Evolutionary conservation across 331 rosid species (phyloP).

Genomic region (Telfairia occidentalis): DNA sequence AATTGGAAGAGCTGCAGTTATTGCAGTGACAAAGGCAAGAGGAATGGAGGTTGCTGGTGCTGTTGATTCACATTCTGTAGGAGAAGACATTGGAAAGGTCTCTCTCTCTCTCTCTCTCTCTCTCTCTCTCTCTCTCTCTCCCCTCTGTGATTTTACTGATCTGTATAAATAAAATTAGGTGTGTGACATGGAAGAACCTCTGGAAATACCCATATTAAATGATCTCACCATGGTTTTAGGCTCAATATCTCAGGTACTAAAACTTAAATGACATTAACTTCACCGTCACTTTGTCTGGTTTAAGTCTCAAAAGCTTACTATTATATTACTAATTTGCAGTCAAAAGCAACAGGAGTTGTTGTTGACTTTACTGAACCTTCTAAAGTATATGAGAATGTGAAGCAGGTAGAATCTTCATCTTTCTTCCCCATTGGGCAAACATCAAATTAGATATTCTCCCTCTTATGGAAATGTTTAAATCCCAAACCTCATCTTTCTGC

Average conservation of each 20-base stretch:
- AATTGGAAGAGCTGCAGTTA: slow-evolving; percentile 73
- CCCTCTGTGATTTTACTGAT: background rate
- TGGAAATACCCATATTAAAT: slow-evolving; percentile 70
- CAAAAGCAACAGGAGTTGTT: slow-evolving; percentile 56
- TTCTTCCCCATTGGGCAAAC: background rate
- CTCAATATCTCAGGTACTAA: slow-evolving; percentile 71
- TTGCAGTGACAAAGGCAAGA: slow-evolving; percentile 71
- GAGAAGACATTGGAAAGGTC: slow-evolving; percentile 77
- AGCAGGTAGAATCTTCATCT: slow-evolving; percentile 41
- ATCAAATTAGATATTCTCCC: background rate
- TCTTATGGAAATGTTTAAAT: background rate
- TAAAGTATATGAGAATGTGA: slow-evolving; percentile 70
- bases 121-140: background rate
- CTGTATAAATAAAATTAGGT: slow-evolving; percentile 25
- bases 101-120: background rate
- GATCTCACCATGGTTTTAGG: slow-evolving; percentile 83
- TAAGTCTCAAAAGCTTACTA: background rate
- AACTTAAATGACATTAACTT: background rate
- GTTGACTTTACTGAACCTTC: slow-evolving; percentile 76
- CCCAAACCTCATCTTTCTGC: background rate
- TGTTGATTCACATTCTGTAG: slow-evolving; percentile 47
- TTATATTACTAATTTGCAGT: slow-evolving; percentile 23
- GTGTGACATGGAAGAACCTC: slow-evolving; percentile 75
- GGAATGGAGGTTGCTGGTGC: slow-evolving; percentile 95
- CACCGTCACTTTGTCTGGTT: background rate